These are phyloP conservation scores for Teratosphaeria nubilosa DNA, from an alignment of 2,329 filamentous ascomycete genomes.

Conservation along the genomic window DNA sequence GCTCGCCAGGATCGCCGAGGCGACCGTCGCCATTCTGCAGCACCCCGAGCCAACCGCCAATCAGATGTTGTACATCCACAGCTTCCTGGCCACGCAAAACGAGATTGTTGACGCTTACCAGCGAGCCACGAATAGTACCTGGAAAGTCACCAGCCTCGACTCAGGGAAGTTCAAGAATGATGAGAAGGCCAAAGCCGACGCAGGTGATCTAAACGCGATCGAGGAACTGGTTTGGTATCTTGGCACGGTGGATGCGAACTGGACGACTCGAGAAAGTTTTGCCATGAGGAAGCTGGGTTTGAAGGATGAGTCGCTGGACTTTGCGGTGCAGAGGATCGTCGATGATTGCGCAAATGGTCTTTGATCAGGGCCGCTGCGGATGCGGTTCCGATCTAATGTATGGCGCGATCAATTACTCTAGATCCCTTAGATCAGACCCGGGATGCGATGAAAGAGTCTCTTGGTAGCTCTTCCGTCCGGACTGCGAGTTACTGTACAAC, in stretches of 20 bases:
- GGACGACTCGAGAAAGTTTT: slow-evolving; percentile 25
- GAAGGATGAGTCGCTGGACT: slow-evolving; percentile 30
- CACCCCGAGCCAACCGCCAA: slow-evolving; percentile 46
- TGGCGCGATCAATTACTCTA: too few relatives aligned
- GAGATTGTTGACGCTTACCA: slow-evolving; percentile 46
- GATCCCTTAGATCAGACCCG: too few relatives aligned
- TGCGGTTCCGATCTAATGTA: neutral
- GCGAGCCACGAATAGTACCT: slow-evolving; percentile 41
- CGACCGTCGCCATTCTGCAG: slow-evolving; percentile 42
- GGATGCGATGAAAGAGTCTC: neutral
- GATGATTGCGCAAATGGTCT: neutral
- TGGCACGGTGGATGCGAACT: slow-evolving; percentile 23
- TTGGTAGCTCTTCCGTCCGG: neutral
- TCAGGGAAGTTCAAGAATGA: slow-evolving; percentile 22
- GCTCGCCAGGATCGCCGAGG: slow-evolving; percentile 41
- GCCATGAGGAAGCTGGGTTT: slow-evolving; percentile 34
- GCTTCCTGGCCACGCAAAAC: slow-evolving; percentile 48
- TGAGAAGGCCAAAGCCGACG: slow-evolving; percentile 27
- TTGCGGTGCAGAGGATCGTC: slow-evolving; percentile 24
- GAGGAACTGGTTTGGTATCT: slow-evolving; percentile 24
- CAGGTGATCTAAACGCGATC: slow-evolving; percentile 24
- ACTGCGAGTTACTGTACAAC: slow-evolving; percentile 37
- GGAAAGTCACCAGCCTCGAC: slow-evolving; percentile 35
- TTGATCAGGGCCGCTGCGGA: neutral
- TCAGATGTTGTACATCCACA: slow-evolving; percentile 48